A percentile compares a stretch with the other conserved stretches of the same genome.
phyloP scores from a whole-genome alignment of 257 asterid genomes.

The Solanum okadae region DNA sequence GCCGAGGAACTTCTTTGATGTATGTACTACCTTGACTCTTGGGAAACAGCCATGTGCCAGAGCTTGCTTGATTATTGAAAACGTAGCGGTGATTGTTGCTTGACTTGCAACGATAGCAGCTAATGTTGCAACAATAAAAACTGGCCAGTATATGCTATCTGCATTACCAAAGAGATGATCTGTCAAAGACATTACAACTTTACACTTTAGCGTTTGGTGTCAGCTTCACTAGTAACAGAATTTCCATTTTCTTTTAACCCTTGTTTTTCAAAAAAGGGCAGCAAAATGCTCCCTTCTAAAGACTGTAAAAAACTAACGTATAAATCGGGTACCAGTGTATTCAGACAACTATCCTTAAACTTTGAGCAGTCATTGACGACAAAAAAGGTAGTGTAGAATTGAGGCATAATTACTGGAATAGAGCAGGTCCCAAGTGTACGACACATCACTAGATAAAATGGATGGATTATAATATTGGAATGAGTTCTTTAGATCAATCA shows the following conservation, averaged over 20 bases:
- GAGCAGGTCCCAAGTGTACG: not conserved
- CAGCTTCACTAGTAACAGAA: not conserved
- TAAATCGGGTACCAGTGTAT: not conserved
- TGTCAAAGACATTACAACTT: not conserved
- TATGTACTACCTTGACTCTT: slow-evolving; percentile 91
- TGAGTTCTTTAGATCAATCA: not conserved
- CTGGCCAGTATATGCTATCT: slow-evolving; percentile 89
- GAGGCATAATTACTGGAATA: not conserved
- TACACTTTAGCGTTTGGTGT: not conserved
- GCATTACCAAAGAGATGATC: slow-evolving; percentile 13
- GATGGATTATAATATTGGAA: not conserved
- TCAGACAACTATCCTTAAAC: not conserved
- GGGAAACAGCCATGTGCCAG: slow-evolving; percentile 94
- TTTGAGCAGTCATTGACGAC: not conserved
- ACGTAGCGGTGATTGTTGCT: slow-evolving; percentile 89
- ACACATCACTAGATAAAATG: not conserved
- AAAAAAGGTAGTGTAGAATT: not conserved
- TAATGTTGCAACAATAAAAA: slow-evolving; percentile 71
- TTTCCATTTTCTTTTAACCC: not conserved
- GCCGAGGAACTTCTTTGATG: slow-evolving; percentile 84
- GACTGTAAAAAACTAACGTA: not conserved
- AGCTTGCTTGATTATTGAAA: slow-evolving; percentile 96
- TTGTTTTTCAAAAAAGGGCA: not conserved
- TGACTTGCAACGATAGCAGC: slow-evolving; percentile 98
- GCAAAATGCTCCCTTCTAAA: not conserved